Evolutionary conservation across 148 eudicot species (phyloP).

Genomic region (Simmondsia chinensis): DNA sequence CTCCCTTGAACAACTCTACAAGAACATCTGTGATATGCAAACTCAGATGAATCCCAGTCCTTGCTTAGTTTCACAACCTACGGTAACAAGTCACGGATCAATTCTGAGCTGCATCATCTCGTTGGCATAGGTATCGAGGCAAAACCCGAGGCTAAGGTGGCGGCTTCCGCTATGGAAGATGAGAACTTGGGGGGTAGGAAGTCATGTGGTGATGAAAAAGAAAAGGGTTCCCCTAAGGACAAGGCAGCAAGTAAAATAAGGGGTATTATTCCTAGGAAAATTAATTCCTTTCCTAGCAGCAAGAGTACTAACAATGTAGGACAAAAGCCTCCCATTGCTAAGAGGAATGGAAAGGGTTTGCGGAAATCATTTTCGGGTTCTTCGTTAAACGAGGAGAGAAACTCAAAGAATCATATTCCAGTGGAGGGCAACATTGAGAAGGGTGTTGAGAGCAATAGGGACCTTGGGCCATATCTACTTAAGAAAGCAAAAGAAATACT

Average conservation of each 20-base stretch:
- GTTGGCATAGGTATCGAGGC: conserved; percentile 30
- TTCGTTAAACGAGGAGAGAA: conserved; percentile 2
- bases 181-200: background rate
- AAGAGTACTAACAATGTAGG: background rate
- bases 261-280: conserved; percentile 3
- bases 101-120: conserved; percentile 49
- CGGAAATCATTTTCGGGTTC: conserved; percentile 1
- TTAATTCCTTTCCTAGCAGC: conserved; percentile 9
- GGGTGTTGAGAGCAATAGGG: conserved; percentile 7
- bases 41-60: conserved; percentile 61
- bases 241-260: conserved; percentile 6
- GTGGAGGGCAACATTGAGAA: conserved; percentile 15
- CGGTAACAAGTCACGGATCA: conserved; percentile 69
- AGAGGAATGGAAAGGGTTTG: conserved; percentile 4
- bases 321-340: conserved; percentile 20
- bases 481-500: conserved; percentile 62
- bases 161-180: conserved; percentile 13
- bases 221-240: no score
- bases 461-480: conserved; percentile 66
- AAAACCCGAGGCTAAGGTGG: conserved; percentile 13
- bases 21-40: conserved; percentile 61
- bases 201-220: no score
- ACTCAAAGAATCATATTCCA: background rate
- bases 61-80: conserved; percentile 39
- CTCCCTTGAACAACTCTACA: conserved; percentile 46